Percentiles rank a stretch among this genome's conserved stretches.
phyloP scores from a whole-genome alignment of 352 stramenopile species.

The Pythium utonaiense region DNA sequence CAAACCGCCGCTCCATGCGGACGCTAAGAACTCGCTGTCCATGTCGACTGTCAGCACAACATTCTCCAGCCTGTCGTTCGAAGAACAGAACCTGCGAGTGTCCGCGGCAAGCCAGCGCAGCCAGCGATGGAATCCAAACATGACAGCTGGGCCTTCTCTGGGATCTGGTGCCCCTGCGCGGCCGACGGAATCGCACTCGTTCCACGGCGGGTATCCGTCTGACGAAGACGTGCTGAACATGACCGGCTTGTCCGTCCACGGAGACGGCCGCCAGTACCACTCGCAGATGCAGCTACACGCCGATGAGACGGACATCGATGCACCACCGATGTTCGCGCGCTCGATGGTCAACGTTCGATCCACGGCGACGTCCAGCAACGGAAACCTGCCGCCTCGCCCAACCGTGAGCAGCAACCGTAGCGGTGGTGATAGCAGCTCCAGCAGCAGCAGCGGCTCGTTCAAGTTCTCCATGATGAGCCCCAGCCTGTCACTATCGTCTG shows the following conservation, averaged over 20 bases:
- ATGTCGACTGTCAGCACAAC: constrained; percentile 62
- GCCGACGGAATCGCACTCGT: constrained; percentile 30
- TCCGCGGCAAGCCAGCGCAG: constrained; percentile 21
- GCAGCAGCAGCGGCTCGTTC: too few species aligned
- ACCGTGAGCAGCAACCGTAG: constrained; percentile 4
- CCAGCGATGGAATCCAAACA: constrained; percentile 13
- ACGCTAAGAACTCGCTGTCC: constrained; percentile 33
- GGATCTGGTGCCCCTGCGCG: constrained; percentile 15
- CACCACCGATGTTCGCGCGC: background rate
- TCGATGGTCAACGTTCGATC: constrained; percentile 12
- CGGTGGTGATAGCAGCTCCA: background rate
- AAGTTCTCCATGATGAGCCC: constrained; percentile 21
- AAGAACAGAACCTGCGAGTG: constrained; percentile 24
- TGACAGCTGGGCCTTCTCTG: constrained; percentile 2
- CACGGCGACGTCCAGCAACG: background rate
- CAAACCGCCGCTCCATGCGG: constrained; percentile 4
- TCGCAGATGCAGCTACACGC: constrained; percentile 11
- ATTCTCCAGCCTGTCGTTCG: constrained; percentile 38
- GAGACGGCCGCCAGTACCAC: background rate
- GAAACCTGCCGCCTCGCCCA: background rate
- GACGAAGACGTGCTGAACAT: constrained; percentile 56
- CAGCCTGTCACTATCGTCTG: constrained; percentile 1
- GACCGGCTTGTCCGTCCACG: constrained; percentile 36
- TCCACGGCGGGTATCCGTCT: constrained; percentile 24
- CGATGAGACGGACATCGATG: constrained; percentile 19